These are phyloP conservation scores for Ilyonectria mors-panacis DNA, from an alignment of 2,329 filamentous ascomycete species.

Conservation along the genomic window DNA sequence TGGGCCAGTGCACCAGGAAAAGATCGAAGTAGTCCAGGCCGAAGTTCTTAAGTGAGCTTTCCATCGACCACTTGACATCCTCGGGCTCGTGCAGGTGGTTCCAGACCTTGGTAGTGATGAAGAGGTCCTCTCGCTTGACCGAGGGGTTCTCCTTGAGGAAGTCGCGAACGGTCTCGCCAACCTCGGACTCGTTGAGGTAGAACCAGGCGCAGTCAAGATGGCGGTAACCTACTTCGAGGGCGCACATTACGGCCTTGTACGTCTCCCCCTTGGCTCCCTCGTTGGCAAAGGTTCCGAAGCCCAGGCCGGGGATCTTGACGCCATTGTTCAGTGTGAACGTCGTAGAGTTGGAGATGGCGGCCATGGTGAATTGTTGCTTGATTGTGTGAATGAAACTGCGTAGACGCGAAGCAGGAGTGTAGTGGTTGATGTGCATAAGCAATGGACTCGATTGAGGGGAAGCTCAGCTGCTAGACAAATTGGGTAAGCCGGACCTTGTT, in stretches of 20 bases:
- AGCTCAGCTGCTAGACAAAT: not conserved
- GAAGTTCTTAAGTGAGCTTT: slow-evolving; percentile 64
- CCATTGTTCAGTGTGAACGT: slow-evolving; percentile 65
- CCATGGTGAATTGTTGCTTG: slow-evolving; percentile 29
- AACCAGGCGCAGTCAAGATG: slow-evolving; percentile 65
- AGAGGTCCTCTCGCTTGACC: slow-evolving; percentile 56
- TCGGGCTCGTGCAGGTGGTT: slow-evolving; percentile 67
- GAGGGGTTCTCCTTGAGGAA: slow-evolving; percentile 47
- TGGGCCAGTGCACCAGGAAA: slow-evolving; percentile 66
- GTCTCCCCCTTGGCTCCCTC: slow-evolving; percentile 62
- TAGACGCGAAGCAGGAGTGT: not conserved
- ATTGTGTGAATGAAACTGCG: slow-evolving; percentile 11
- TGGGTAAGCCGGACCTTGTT: not conserved
- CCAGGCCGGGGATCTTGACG: slow-evolving; percentile 73
- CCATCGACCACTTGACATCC: slow-evolving; percentile 63
- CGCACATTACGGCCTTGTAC: slow-evolving; percentile 55
- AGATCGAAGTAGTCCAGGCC: slow-evolving; percentile 68
- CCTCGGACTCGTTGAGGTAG: slow-evolving; percentile 62
- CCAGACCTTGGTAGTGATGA: slow-evolving; percentile 74
- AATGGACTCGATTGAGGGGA: not conserved
- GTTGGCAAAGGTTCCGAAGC: slow-evolving; percentile 77
- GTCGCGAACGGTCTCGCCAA: slow-evolving; percentile 59
- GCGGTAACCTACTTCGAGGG: slow-evolving; percentile 61
- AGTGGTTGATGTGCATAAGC: not conserved
- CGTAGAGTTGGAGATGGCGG: slow-evolving; percentile 46